A percentile compares a stretch with the other conserved stretches of the same genome.
Conservation (phyloP, 2,329 filamentous ascomycete species). For the Paracoccidioides lutzii region DNA sequence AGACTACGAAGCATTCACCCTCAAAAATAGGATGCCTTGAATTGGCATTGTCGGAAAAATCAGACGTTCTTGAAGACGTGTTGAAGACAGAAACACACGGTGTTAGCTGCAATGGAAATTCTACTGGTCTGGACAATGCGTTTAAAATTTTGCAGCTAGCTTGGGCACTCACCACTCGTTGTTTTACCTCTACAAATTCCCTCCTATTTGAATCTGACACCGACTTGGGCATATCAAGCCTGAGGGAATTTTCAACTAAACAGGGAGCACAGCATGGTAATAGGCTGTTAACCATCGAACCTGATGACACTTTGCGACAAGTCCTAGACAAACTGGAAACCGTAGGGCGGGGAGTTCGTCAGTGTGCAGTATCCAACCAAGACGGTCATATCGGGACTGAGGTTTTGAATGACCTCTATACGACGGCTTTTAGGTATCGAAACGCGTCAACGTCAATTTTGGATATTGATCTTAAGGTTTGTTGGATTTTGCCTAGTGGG, state of each 20-base stretch:
- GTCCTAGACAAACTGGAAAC: not conserved
- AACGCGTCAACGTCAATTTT: not conserved
- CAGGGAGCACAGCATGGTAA: not conserved
- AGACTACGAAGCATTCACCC: not conserved
- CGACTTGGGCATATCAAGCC: not conserved
- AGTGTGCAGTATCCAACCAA: not conserved
- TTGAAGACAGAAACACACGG: not conserved
- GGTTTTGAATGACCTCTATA: not conserved
- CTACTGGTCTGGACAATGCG: not conserved
- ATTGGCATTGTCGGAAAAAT: not conserved
- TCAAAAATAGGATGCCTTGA: not conserved
- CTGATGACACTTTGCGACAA: not conserved
- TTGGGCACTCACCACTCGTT: slow-evolving; percentile 1
- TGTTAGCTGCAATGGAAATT: not conserved
- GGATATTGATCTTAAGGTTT: not conserved
- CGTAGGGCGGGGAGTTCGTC: not conserved
- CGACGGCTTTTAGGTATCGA: not conserved
- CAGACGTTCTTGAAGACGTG: not conserved
- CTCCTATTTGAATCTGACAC: not conserved
- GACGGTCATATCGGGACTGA: not conserved
- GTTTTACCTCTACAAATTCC: not conserved
- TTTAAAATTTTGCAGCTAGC: slow-evolving; percentile 1
- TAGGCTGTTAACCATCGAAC: not conserved
- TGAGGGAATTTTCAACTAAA: not conserved
- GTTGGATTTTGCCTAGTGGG: not conserved